Evolutionary conservation across 805 yeast species (phyloP).

Genomic region (Yarrowia osloensis): DNA sequence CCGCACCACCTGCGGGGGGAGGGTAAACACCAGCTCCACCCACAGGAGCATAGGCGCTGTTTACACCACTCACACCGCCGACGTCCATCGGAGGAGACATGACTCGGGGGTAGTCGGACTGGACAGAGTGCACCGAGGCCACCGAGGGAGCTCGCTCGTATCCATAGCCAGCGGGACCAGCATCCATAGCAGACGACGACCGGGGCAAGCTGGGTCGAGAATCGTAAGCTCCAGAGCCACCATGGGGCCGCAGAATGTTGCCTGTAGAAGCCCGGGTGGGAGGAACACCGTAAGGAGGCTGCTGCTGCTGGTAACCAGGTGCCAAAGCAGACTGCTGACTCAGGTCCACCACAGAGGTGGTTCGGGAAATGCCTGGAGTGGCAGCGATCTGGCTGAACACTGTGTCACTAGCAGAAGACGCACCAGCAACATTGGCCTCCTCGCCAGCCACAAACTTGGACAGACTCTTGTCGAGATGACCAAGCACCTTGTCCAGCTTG

Average conservation of each 20-base stretch:
- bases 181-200: constrained; percentile 49
- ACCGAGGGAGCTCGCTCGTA: constrained; percentile 19
- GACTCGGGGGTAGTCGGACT: constrained; percentile 20
- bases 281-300: constrained; percentile 8
- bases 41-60: constrained; percentile 6
- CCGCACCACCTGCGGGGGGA: constrained; percentile 35
- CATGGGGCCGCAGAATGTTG: constrained; percentile 48
- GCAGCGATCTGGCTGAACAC: constrained; percentile 32
- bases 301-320: constrained; percentile 2
- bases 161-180: constrained; percentile 33
- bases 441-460: constrained; percentile 86
- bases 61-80: constrained; percentile 19
- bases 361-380: constrained; percentile 28
- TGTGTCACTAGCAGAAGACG: constrained; percentile 39
- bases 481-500: constrained; percentile 78
- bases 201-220: constrained; percentile 72
- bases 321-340: background rate
- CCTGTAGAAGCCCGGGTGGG: constrained; percentile 32
- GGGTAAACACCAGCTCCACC: background rate
- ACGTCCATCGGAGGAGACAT: constrained; percentile 34
- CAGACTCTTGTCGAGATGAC: constrained; percentile 77
- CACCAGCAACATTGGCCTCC: constrained; percentile 46
- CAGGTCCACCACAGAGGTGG: constrained; percentile 29
- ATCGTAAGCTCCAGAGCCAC: constrained; percentile 59
- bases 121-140: constrained; percentile 20